Percentiles rank a stretch among this genome's conserved stretches.
Evolutionary conservation across 805 yeast genomes (phyloP).

Genomic region (Kregervanrija delftensis): DNA sequence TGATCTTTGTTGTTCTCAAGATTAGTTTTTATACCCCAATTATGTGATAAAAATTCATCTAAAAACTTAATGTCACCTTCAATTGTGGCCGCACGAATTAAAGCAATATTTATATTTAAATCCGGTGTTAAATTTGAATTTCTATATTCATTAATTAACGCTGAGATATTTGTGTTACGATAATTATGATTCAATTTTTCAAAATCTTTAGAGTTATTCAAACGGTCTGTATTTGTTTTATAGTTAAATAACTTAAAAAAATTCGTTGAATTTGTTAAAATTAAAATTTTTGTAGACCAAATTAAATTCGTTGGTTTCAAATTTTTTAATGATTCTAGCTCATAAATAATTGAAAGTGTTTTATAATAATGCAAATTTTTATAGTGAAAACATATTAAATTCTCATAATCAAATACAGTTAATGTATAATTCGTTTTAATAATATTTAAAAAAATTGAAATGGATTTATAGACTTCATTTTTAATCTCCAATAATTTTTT

Average conservation of each 20-base stretch:
- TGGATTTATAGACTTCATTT: no score
- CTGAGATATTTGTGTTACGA: slow-evolving; percentile 3
- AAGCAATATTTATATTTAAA: slow-evolving; percentile 15
- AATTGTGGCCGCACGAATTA: slow-evolving; percentile 24
- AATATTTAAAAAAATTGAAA: no score
- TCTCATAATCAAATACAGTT: slow-evolving; percentile 19
- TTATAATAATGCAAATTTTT: slow-evolving; percentile 11
- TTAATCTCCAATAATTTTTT: no score
- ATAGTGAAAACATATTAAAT: slow-evolving; percentile 16
- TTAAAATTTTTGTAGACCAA: slow-evolving; percentile 19
- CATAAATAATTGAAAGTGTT: background rate
- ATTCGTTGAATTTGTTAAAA: slow-evolving; percentile 16
- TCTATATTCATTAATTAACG: slow-evolving; percentile 14
- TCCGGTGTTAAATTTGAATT: slow-evolving; percentile 16
- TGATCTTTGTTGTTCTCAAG: background rate
- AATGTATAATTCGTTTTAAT: slow-evolving; percentile 1
- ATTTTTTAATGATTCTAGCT: background rate
- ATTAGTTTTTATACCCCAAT: slow-evolving; percentile 23
- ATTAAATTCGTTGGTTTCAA: slow-evolving; percentile 16
- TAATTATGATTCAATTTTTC: no score
- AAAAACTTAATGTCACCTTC: slow-evolving; percentile 20
- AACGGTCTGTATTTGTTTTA: no score
- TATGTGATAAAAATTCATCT: slow-evolving; percentile 16
- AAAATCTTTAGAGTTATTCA: no score
- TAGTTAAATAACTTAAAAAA: no score